Base-by-base conservation (phyloP, 352 stramenopile species). In the Phytophthora gonapodyides region DNA sequence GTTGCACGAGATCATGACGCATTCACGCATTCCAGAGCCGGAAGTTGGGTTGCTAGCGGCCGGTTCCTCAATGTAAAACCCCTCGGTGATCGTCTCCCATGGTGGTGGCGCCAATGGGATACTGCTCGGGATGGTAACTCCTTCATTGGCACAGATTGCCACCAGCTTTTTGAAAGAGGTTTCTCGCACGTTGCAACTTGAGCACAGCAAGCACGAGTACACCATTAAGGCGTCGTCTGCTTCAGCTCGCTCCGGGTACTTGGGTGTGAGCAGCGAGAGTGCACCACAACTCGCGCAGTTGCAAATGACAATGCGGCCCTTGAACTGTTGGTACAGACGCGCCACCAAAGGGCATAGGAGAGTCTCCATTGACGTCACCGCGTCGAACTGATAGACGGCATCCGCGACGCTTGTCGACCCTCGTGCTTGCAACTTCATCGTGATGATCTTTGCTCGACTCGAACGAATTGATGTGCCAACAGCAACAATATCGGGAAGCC, bases 171-270 rank as follows among this genome's bases (percentile, higher is more conserved):
- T 85, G 31, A 71, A 74, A 8, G 73, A 73, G 34, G 76, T 57
- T 53, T 94, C 86, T 7, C 86, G 82, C 3, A 93, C 78, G 43
- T 94, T 92, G 59, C 64, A 71, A 43, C 82, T 93, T 17, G 61
- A 75, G 47, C 86, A 94, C 5, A 94, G 49, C 53, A 90, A 63
- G 34, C 86, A 94, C 19, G 73, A 67, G 54, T 80, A 83, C 5
- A 93, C 58, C n/a, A 73, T 52, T 35, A 87, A 47, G 7, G 60
- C 38, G 10, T 80, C 71, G 8, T 72, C 49, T 9, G 52, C 38
- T 31, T 69, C 27, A 47, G 41, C 42, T 21, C 62, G 47, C 31
- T 46, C 33, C 3, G 72, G 30, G 47, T 76, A 88, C 38, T 87
- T 82, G 6, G 69, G 59, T 9, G 81, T 76, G 37, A 82, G 65